Percentiles rank a stretch among this genome's conserved stretches.
phyloP scores from a whole-genome alignment of 2,329 filamentous ascomycete genomes.

The Atkinsonella hypoxylon region DNA sequence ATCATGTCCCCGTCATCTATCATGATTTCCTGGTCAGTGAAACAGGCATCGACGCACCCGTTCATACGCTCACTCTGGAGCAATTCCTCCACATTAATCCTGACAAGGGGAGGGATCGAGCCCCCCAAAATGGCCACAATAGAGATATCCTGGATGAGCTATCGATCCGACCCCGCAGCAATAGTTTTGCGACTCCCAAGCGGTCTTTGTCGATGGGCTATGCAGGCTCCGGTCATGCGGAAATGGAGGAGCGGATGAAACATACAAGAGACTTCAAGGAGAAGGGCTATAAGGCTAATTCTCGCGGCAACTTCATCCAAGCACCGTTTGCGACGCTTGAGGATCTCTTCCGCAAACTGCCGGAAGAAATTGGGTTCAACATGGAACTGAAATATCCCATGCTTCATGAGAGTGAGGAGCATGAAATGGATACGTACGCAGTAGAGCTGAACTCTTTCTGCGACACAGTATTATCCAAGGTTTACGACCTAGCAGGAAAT shows the following conservation, averaged over 20 bases:
- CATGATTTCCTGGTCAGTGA: slow-evolving; percentile 97
- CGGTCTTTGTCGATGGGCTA: slow-evolving; percentile 46
- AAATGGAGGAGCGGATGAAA: slow-evolving; percentile 77
- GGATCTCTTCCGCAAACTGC: slow-evolving; percentile 79
- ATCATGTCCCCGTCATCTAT: slow-evolving; percentile 95
- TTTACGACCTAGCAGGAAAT: slow-evolving; percentile 71
- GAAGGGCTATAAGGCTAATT: slow-evolving; percentile 94
- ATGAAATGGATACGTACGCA: slow-evolving; percentile 93
- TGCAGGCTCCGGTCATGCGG: slow-evolving; percentile 25
- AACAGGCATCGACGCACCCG: slow-evolving; percentile 91
- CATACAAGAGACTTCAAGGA: slow-evolving; percentile 90
- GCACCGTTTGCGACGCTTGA: slow-evolving; percentile 91
- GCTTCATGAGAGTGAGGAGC: slow-evolving; percentile 87
- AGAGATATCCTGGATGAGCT: slow-evolving; percentile 3
- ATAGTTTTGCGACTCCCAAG: slow-evolving; percentile 27
- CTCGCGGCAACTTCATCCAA: slow-evolving; percentile 87
- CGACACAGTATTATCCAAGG: slow-evolving; percentile 79
- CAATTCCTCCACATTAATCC: slow-evolving; percentile 85
- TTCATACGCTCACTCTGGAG: slow-evolving; percentile 87
- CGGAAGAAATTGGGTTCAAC: slow-evolving; percentile 81
- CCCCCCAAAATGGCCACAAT: not conserved
- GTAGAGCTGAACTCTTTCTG: slow-evolving; percentile 95
- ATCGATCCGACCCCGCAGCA: slow-evolving; percentile 18
- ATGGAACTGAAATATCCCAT: slow-evolving; percentile 99
- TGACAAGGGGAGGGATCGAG: slow-evolving; percentile 25